Percentiles rank a stretch among this genome's conserved stretches.
Evolutionary conservation across 495 filamentous ascomycete genomes (phyloP).

Genomic region (Neurospora tetrasperma): DNA sequence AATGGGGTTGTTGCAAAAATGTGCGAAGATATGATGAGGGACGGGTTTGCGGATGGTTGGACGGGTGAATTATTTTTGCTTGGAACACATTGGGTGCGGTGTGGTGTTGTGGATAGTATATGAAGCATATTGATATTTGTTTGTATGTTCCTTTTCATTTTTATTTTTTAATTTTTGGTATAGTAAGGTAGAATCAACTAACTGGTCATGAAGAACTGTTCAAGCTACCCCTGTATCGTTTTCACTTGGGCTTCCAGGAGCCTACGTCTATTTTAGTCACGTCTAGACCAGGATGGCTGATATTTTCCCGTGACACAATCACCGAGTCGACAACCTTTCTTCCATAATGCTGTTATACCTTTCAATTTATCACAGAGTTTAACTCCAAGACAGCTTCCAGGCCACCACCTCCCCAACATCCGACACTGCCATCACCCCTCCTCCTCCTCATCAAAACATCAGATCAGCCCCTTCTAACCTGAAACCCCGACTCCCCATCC

Average conservation of each 20-base stretch:
- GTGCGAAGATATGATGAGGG: no score
- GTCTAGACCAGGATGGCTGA: no score
- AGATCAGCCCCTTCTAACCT: conserved; percentile 27
- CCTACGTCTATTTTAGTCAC: not conserved
- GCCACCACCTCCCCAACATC: not conserved
- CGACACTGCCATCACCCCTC: not conserved
- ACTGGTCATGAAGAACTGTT: not conserved
- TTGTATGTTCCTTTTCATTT: not conserved
- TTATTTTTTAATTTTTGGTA: not conserved
- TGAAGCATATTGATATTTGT: not conserved
- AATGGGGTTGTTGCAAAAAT: not conserved
- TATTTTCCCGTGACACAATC: not conserved
- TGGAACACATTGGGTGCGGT: not conserved
- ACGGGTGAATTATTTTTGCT: not conserved
- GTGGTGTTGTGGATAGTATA: not conserved
- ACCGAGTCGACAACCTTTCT: not conserved
- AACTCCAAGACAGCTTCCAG: not conserved
- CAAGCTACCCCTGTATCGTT: not conserved
- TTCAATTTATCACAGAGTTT: not conserved
- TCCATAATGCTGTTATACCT: not conserved
- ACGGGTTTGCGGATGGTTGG: no score
- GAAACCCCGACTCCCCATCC: conserved; percentile 56
- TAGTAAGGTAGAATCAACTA: not conserved
- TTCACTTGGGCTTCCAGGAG: not conserved
- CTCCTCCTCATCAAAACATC: not conserved